Evolutionary conservation across 768 basidiomycete species (phyloP).

Genomic region (Suillus bovinus): DNA sequence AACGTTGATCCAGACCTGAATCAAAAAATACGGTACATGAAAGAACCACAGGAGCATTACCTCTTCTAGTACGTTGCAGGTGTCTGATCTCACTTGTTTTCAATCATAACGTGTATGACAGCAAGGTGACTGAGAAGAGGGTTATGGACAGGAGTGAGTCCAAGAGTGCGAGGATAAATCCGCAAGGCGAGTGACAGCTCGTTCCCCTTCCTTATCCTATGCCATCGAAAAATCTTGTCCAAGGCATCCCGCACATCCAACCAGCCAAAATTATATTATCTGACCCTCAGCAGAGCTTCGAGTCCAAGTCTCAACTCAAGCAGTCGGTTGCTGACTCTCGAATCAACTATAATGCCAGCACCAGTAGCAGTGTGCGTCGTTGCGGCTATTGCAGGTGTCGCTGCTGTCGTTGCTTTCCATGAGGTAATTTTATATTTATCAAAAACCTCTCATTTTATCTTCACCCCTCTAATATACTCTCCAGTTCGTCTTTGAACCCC

Average conservation of each 20-base stretch:
- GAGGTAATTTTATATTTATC: constrained; percentile 42
- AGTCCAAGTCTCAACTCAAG: not conserved
- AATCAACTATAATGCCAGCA: constrained; percentile 23
- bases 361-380: constrained; percentile 48
- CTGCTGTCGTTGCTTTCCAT: constrained; percentile 55
- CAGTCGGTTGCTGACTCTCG: no score
- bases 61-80: not conserved
- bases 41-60: not conserved
- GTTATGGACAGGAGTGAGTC: not conserved
- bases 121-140: constrained; percentile 5
- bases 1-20: not conserved
- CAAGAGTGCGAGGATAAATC: not conserved
- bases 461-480: not conserved
- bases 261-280: not conserved
- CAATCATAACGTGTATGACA: not conserved
- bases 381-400: constrained; percentile 50
- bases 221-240: not conserved
- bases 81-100: not conserved
- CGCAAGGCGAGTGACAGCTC: not conserved
- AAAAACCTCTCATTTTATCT: no score
- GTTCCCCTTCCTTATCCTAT: not conserved
- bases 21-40: not conserved
- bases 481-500: constrained; percentile 71
- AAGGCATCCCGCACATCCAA: not conserved
- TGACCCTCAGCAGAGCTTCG: not conserved